Percentiles rank a stretch among this genome's conserved stretches.
phyloP scores from a whole-genome alignment of 2,329 filamentous ascomycete genomes.

The Ophiostoma sp. region DNA sequence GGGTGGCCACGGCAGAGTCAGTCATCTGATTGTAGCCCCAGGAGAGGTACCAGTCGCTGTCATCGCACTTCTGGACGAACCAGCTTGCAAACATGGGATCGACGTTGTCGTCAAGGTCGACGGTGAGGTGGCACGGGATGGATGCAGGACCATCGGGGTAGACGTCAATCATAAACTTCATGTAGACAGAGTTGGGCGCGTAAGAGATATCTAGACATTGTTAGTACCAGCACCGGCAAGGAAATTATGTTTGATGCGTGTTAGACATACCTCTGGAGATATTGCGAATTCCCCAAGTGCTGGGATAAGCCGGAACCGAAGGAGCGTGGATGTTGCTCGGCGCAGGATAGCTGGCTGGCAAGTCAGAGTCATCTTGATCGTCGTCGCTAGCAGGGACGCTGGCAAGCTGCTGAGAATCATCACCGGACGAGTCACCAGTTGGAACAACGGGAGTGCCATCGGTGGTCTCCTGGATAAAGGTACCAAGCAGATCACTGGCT shows the following conservation, averaged over 20 bases:
- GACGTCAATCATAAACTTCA: conserved; percentile 24
- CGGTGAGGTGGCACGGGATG: conserved; percentile 25
- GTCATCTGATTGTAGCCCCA: conserved; percentile 33
- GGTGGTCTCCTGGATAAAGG: background rate
- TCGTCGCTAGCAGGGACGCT: background rate
- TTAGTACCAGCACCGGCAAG: background rate
- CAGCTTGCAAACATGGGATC: conserved; percentile 30
- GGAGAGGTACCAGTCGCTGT: conserved; percentile 31
- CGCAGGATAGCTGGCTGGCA: background rate
- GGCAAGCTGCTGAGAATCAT: conserved; percentile 13
- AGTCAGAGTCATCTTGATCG: background rate
- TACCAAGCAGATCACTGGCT: background rate
- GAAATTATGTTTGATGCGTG: background rate
- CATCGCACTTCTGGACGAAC: conserved; percentile 27
- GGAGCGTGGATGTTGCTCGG: background rate
- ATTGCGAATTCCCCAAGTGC: conserved; percentile 20
- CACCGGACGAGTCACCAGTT: background rate
- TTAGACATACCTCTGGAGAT: conserved; percentile 16
- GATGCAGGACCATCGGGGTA: conserved; percentile 19
- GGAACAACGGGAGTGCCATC: background rate
- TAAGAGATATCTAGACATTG: conserved; percentile 19
- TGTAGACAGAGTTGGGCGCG: conserved; percentile 20
- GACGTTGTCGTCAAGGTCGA: conserved; percentile 19
- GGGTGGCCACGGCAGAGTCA: conserved; percentile 32
- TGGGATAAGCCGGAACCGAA: conserved; percentile 16